These are phyloP conservation scores for Podochytrium sp. DNA, from an alignment of 192 early-diverging fungal species.

Conservation along the genomic window DNA sequence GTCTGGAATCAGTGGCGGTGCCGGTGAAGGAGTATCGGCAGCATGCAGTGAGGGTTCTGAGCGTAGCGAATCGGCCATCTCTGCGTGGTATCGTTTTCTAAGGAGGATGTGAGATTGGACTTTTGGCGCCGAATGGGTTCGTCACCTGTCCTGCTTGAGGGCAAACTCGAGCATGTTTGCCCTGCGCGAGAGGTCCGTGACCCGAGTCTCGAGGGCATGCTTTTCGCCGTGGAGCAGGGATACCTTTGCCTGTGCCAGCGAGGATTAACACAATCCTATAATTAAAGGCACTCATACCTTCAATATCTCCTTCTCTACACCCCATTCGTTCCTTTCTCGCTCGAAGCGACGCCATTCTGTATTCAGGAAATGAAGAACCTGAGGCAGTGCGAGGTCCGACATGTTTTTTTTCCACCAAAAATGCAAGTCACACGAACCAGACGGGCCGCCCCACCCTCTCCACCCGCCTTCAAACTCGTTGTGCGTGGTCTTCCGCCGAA, in stretches of 20 bases:
- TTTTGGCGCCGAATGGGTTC: too few species aligned
- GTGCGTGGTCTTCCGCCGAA: conserved; percentile 18
- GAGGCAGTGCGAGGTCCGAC: conserved; percentile 2
- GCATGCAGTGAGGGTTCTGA: neutral
- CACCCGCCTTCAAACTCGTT: conserved; percentile 1
- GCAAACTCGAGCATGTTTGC: conserved; percentile 89
- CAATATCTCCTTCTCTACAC: conserved; percentile 76
- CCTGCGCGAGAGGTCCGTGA: conserved; percentile 73
- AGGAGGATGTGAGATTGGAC: too few species aligned
- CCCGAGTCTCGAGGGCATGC: conserved; percentile 71
- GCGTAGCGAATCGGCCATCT: neutral
- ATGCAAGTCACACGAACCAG: neutral
- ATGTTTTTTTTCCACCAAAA: too few species aligned
- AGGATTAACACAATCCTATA: too few species aligned
- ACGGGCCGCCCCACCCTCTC: neutral
- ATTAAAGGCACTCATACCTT: too few species aligned
- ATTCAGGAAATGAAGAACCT: conserved; percentile 80
- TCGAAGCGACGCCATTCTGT: conserved; percentile 82
- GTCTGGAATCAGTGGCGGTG: neutral
- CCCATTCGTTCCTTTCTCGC: conserved; percentile 85
- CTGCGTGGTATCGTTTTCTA: conserved; percentile 1
- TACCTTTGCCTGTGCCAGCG: conserved; percentile 68
- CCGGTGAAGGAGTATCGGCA: neutral
- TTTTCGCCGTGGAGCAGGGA: conserved; percentile 79
- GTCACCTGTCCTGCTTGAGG: conserved; percentile 78